Conservation (phyloP, 2,329 filamentous ascomycete genomes). For the Hymenotorrendiella dingleyae region DNA sequence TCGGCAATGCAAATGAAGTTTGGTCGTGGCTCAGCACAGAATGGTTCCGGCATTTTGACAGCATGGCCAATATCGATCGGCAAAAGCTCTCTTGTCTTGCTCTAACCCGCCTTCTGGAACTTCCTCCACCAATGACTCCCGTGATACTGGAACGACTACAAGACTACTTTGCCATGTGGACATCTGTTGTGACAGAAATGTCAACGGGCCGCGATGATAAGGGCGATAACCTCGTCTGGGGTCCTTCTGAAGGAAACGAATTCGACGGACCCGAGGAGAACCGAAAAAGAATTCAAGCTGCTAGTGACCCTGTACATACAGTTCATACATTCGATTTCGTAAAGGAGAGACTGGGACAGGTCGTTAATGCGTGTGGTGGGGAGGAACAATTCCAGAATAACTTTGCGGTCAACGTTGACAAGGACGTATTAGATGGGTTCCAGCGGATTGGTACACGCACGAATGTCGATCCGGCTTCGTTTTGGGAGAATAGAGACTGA, state of each 20-base stretch:
- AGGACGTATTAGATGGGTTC: constrained; percentile 64
- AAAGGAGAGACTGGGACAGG: constrained; percentile 50
- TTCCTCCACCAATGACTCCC: constrained; percentile 44
- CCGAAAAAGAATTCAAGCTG: constrained; percentile 46
- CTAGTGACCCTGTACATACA: constrained; percentile 61
- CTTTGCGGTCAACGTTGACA: constrained; percentile 70
- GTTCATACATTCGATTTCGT: constrained; percentile 61
- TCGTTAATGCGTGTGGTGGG: constrained; percentile 57
- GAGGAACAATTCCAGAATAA: constrained; percentile 59
- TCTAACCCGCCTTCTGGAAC: constrained; percentile 65
- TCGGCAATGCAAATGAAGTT: constrained; percentile 39
- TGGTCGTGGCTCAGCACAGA: constrained; percentile 56
- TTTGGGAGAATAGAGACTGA: constrained; percentile 2
- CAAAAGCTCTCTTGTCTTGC: constrained; percentile 70
- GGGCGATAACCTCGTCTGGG: constrained; percentile 47
- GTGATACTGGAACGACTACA: constrained; percentile 59
- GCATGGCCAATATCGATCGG: constrained; percentile 57
- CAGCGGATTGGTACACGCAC: constrained; percentile 31
- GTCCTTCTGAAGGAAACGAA: constrained; percentile 37
- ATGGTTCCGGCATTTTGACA: constrained; percentile 66
- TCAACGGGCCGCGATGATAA: constrained; percentile 51
- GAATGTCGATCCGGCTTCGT: neutral
- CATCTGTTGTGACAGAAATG: constrained; percentile 60
- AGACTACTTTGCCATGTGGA: constrained; percentile 72
- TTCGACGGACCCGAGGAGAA: constrained; percentile 52